Conservation (phyloP, 1,284 basidiomycete genomes). For the Ustilago esculenta region DNA sequence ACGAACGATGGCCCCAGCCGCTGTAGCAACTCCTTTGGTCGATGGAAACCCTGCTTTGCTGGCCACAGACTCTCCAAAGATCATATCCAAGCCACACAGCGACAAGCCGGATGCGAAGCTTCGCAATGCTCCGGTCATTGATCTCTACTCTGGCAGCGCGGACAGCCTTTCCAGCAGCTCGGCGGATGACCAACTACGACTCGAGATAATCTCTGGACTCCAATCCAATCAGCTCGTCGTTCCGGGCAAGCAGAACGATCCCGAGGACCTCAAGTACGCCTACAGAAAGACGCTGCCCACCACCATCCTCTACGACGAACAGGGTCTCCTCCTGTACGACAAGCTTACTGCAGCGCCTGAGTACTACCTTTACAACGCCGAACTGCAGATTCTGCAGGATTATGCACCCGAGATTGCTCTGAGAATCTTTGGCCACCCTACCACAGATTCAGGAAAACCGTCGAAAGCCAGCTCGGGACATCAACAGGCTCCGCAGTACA, state of each 20-base stretch:
- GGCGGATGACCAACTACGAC: constrained; percentile 40
- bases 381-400: constrained; percentile 70
- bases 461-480: background rate
- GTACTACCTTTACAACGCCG: constrained; percentile 83
- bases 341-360: constrained; percentile 70
- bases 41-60: background rate
- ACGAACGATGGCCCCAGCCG: constrained; percentile 31
- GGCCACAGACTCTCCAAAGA: constrained; percentile 5
- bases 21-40: constrained; percentile 7
- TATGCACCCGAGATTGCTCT: constrained; percentile 70
- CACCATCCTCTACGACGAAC: constrained; percentile 85
- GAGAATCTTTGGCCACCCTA: constrained; percentile 52
- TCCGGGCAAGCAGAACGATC: constrained; percentile 42
- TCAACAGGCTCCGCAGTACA: constrained; percentile 64
- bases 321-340: constrained; percentile 82
- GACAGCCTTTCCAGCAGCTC: constrained; percentile 38
- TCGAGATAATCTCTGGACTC: constrained; percentile 50
- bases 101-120: constrained; percentile 3
- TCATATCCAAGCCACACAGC: constrained; percentile 4
- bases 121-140: constrained; percentile 35
- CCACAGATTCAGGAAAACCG: constrained; percentile 67
- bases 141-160: constrained; percentile 54
- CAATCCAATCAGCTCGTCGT: constrained; percentile 44
- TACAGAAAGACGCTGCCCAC: constrained; percentile 75
- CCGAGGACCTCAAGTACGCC: constrained; percentile 45